phyloP scores from a whole-genome alignment of 2,329 filamentous ascomycete species.

The Beauveria pseudobassiana region DNA sequence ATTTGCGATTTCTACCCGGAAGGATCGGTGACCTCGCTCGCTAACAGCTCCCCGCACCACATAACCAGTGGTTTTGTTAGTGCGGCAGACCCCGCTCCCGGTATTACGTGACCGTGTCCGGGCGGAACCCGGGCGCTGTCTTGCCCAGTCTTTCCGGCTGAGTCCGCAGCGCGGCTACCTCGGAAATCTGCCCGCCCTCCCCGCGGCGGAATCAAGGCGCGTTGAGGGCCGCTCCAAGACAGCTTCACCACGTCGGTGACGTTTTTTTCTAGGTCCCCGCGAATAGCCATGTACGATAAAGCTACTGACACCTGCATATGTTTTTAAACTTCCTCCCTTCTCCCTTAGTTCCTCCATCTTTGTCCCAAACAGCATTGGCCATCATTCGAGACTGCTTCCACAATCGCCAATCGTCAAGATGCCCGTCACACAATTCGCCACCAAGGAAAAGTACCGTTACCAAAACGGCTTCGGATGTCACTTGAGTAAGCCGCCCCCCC shows the following conservation, averaged over 20 bases:
- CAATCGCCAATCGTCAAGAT: conserved; percentile 25
- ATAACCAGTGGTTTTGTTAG: too few species aligned
- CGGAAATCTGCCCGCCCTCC: conserved; percentile 5
- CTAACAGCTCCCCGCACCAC: not conserved
- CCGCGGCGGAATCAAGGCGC: conserved; percentile 9
- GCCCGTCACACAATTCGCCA: conserved; percentile 42
- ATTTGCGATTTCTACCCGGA: not conserved
- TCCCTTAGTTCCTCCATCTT: not conserved
- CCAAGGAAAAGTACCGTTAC: conserved; percentile 60
- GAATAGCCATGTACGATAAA: conserved; percentile 1
- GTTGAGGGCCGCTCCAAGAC: not conserved
- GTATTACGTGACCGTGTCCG: not conserved
- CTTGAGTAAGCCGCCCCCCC: conserved; percentile 49
- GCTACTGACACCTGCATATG: not conserved
- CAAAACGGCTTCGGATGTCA: conserved; percentile 72
- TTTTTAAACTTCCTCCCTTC: not conserved
- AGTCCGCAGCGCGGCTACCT: conserved; percentile 1
- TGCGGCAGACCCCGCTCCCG: too few species aligned
- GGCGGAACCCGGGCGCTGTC: not conserved
- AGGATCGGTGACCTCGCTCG: not conserved
- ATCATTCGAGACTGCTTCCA: not conserved
- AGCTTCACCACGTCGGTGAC: not conserved
- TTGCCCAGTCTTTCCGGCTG: not conserved
- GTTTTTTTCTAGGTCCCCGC: not conserved
- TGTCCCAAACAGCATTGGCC: not conserved